phyloP scores from a whole-genome alignment of 1,284 basidiomycete genomes.

The Cryptococcus wingfieldii region DNA sequence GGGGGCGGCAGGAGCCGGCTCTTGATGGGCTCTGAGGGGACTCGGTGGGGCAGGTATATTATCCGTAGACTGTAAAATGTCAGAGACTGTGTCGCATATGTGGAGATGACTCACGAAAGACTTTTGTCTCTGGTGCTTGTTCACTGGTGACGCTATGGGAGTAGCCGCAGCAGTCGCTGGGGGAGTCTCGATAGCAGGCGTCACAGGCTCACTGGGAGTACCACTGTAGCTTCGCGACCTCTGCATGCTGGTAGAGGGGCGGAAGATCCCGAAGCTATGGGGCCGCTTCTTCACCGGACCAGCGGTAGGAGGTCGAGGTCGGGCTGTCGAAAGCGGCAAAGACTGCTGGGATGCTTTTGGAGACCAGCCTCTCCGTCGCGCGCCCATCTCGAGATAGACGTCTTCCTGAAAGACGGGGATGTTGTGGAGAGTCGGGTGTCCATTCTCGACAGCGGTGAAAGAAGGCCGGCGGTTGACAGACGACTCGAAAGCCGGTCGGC shows the following conservation, averaged over 20 bases:
- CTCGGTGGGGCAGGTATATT: background rate
- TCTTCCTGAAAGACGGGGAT: constrained; percentile 19
- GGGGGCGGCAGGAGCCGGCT: too few relatives aligned
- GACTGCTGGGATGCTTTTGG: background rate
- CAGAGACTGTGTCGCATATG: too few relatives aligned
- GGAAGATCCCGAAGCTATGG: background rate
- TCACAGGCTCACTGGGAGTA: background rate
- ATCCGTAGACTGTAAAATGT: background rate
- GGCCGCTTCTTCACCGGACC: constrained; percentile 2
- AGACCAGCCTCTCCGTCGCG: background rate
- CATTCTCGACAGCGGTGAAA: background rate
- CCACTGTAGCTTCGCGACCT: constrained; percentile 10
- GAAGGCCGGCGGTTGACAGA: background rate
- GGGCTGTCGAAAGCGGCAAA: background rate
- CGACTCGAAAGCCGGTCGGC: background rate
- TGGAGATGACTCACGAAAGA: background rate
- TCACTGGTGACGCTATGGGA: background rate
- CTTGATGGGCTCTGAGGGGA: too few relatives aligned
- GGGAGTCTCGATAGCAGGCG: background rate
- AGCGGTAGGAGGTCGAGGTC: background rate
- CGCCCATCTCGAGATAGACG: background rate
- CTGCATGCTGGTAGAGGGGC: background rate
- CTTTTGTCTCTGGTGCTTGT: background rate
- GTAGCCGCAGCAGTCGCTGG: constrained; percentile 1
- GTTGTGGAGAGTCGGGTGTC: constrained; percentile 27